These are phyloP conservation scores for Biancaea sappan DNA, from an alignment of 306 rosid genomes.

Conservation along the genomic window DNA sequence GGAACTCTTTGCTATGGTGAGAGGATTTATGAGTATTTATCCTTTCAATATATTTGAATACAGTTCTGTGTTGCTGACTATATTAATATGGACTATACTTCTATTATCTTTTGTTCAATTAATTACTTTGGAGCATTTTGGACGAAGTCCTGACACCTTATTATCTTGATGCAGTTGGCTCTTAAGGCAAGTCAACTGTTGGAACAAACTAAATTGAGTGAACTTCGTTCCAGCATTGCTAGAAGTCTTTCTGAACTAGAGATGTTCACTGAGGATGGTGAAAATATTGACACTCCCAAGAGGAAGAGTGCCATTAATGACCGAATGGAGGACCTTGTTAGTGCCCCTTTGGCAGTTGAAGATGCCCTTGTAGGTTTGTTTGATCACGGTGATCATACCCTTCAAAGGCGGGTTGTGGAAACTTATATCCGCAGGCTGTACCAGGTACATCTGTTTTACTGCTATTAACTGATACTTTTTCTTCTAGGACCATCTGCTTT, in stretches of 20 bases:
- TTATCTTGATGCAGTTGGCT: constrained; percentile 75
- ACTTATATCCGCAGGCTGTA: constrained; percentile 93
- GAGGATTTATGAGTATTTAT: constrained; percentile 22
- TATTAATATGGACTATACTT: not conserved
- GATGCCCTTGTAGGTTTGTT: constrained; percentile 99
- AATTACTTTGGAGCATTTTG: not conserved
- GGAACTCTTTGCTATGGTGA: not conserved
- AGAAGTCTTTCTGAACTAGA: constrained; percentile 99
- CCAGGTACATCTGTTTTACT: constrained; percentile 62
- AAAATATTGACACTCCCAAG: constrained; percentile 96
- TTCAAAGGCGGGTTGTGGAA: constrained; percentile 97
- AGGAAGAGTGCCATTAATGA: constrained; percentile 98
- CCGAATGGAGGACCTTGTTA: constrained; percentile 98
- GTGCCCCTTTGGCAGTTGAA: constrained; percentile 98
- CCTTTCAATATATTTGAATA: constrained; percentile 16
- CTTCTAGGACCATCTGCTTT: constrained; percentile 26
- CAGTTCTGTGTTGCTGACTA: constrained; percentile 2
- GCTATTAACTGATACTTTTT: constrained; percentile 15
- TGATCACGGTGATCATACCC: constrained; percentile 99
- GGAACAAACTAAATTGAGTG: constrained; percentile 98
- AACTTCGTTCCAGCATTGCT: constrained; percentile 96
- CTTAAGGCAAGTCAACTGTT: constrained; percentile 95
- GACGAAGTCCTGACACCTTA: not conserved
- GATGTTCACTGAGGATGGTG: constrained; percentile 99
- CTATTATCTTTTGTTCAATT: not conserved